phyloP scores from a whole-genome alignment of 495 filamentous ascomycete genomes.

The Amniculicola lignicola region DNA sequence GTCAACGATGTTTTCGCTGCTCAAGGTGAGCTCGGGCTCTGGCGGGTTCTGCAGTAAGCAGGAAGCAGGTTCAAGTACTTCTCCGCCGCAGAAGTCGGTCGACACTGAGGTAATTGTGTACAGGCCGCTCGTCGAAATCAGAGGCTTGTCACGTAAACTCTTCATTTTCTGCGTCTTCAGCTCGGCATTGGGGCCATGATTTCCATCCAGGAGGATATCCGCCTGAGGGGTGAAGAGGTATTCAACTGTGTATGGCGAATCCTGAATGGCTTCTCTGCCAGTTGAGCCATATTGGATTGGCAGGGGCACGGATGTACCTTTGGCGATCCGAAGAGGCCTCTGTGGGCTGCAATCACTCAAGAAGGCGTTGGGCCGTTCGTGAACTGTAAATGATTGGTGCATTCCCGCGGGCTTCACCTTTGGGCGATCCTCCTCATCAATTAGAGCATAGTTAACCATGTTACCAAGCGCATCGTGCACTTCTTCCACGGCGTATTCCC shows the following conservation, averaged over 20 bases:
- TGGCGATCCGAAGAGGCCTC: constrained; percentile 75
- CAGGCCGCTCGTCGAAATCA: constrained; percentile 72
- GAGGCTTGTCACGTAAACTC: constrained; percentile 40
- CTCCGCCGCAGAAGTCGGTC: constrained; percentile 77
- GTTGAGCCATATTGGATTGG: constrained; percentile 68
- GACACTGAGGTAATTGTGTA: constrained; percentile 77
- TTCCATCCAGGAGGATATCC: constrained; percentile 60
- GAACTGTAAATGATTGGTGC: constrained; percentile 75
- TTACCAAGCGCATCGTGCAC: constrained; percentile 90
- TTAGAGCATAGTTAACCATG: constrained; percentile 70
- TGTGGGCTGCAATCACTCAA: constrained; percentile 71
- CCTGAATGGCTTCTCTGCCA: constrained; percentile 50
- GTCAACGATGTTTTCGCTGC: constrained; percentile 76
- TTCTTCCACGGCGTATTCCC: constrained; percentile 87
- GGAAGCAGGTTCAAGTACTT: constrained; percentile 86
- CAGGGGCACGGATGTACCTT: constrained; percentile 63
- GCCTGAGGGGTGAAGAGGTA: constrained; percentile 69
- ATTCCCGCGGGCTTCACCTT: constrained; percentile 58
- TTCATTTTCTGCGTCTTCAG: constrained; percentile 53
- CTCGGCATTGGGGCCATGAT: constrained; percentile 55
- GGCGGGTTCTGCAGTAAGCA: constrained; percentile 88
- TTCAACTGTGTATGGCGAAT: constrained; percentile 56
- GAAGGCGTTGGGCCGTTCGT: constrained; percentile 74
- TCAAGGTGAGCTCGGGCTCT: constrained; percentile 72
- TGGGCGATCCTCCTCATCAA: constrained; percentile 60